phyloP scores from a whole-genome alignment of 371 early-diverging fungal genomes.

The Encephalitozoon intestinalis region DNA sequence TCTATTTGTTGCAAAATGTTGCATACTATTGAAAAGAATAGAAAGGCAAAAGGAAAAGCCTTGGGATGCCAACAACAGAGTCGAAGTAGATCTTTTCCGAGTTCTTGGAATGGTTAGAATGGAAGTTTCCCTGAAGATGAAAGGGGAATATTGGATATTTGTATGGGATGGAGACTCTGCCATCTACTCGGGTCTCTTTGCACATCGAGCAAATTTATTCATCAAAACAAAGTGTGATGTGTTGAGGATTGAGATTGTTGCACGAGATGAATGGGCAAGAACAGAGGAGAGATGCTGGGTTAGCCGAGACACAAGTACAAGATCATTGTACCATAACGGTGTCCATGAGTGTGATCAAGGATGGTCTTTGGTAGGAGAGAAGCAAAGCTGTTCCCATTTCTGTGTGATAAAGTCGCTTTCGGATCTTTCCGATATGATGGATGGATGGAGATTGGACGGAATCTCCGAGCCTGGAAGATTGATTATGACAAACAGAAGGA shows the following conservation, averaged over 20 bases:
- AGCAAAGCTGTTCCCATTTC: slow-evolving; percentile 21
- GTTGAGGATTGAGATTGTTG: not conserved
- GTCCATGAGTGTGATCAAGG: slow-evolving; percentile 6
- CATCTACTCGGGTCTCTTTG: not conserved
- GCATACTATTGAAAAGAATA: slow-evolving; percentile 19
- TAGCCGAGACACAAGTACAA: not conserved
- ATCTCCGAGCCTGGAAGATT: not conserved
- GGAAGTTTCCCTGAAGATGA: not conserved
- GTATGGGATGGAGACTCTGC: not conserved
- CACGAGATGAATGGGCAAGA: not conserved
- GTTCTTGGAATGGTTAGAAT: not conserved
- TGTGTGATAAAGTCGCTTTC: not conserved
- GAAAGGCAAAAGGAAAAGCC: not conserved
- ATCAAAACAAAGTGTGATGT: not conserved
- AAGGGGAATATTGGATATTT: not conserved
- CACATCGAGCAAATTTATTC: not conserved
- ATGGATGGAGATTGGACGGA: not conserved
- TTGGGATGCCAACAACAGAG: not conserved
- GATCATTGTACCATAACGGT: slow-evolving; percentile 21
- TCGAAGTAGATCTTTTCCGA: not conserved
- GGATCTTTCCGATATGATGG: not conserved
- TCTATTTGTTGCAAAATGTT: not conserved
- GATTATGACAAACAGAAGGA: not conserved
- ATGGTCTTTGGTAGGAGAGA: slow-evolving; percentile 1
- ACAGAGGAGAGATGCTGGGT: not conserved